Conservation (phyloP, 805 yeast genomes). For the Candida sithepensis region DNA sequence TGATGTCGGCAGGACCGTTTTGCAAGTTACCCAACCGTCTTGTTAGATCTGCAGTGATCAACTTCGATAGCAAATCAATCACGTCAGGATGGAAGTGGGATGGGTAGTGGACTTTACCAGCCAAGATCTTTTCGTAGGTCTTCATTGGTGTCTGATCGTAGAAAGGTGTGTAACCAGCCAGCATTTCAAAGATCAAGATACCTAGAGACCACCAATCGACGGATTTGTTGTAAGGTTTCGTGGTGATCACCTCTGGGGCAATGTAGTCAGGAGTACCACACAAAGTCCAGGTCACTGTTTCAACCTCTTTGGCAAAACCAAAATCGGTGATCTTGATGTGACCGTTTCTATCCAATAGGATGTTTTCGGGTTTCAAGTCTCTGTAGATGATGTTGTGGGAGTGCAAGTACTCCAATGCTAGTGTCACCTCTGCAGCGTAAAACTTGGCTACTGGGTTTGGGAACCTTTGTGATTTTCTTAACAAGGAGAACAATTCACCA, state of each 20-base stretch:
- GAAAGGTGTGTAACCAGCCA: conserved; percentile 60
- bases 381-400: conserved; percentile 57
- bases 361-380: conserved; percentile 61
- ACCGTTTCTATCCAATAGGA: conserved; percentile 54
- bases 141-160: conserved; percentile 63
- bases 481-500: conserved; percentile 54
- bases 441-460: conserved; percentile 64
- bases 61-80: conserved; percentile 44
- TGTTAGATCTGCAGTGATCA: conserved; percentile 54
- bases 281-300: conserved; percentile 56
- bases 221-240: conserved; percentile 58
- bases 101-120: conserved; percentile 52
- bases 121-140: conserved; percentile 55
- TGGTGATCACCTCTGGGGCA: conserved; percentile 64
- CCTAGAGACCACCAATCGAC: conserved; percentile 70
- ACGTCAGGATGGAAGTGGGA: conserved; percentile 52
- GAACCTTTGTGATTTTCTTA: conserved; percentile 54
- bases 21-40: conserved; percentile 55
- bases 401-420: conserved; percentile 57
- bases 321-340: conserved; percentile 60
- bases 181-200: conserved; percentile 57
- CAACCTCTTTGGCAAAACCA: conserved; percentile 61
- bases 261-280: conserved; percentile 66
- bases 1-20: conserved; percentile 54
- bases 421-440: conserved; percentile 58